A percentile compares a stretch with the other conserved stretches of the same genome.
Conservation (phyloP, 2,329 filamentous ascomycete genomes). For the Penicillium verrucosum region DNA sequence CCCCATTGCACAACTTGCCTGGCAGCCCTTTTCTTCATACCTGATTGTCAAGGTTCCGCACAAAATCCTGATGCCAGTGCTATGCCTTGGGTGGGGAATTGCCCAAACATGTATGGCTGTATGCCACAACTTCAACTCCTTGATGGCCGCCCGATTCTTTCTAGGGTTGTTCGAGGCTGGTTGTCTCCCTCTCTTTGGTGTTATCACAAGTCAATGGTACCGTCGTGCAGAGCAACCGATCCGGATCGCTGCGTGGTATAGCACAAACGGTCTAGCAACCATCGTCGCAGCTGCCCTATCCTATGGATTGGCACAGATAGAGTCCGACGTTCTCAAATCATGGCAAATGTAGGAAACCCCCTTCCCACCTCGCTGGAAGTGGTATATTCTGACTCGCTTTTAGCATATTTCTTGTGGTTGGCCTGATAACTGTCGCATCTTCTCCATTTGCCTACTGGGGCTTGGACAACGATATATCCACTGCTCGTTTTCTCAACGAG, state of each 20-base stretch:
- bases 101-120: conserved; percentile 49
- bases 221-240: conserved; percentile 58
- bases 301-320: conserved; percentile 56
- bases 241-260: conserved; percentile 64
- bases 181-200: conserved; percentile 45
- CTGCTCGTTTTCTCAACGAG: conserved; percentile 49
- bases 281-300: conserved; percentile 57
- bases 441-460: conserved; percentile 58
- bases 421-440: conserved; percentile 58
- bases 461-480: conserved; percentile 57
- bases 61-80: conserved; percentile 54
- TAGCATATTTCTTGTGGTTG: conserved; percentile 60
- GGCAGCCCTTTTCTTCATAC: conserved; percentile 59
- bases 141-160: conserved; percentile 52
- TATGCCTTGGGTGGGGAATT: conserved; percentile 50
- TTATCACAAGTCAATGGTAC: conserved; percentile 49
- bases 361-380: not conserved
- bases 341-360: conserved; percentile 49
- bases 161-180: conserved; percentile 54
- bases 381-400: not conserved
- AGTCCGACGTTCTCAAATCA: conserved; percentile 40
- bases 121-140: conserved; percentile 45
- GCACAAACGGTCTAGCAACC: conserved; percentile 58
- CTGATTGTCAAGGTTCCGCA: conserved; percentile 62
- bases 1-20: conserved; percentile 59